phyloP scores from a whole-genome alignment of 768 basidiomycete species.

The Lyophyllum atratum region DNA sequence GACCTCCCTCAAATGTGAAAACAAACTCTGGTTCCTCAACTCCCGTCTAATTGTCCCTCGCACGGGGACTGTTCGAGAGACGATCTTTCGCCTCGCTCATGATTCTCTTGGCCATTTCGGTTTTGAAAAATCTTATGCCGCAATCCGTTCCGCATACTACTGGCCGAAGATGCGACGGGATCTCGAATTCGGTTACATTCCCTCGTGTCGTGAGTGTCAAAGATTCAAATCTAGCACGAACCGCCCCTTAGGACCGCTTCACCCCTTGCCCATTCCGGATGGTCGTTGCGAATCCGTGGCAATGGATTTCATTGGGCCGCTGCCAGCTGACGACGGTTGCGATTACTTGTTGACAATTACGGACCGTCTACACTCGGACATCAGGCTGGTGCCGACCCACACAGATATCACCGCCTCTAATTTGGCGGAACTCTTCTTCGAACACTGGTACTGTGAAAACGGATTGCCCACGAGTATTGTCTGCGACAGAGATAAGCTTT shows the following conservation, averaged over 20 bases:
- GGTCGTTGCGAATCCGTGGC: conserved; percentile 14
- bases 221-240: background rate
- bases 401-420: conserved; percentile 17
- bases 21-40: background rate
- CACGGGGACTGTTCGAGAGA: background rate
- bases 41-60: background rate
- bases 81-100: background rate
- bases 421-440: conserved; percentile 25
- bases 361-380: conserved; percentile 23
- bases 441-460: conserved; percentile 36
- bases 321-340: conserved; percentile 13
- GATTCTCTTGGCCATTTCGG: background rate
- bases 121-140: background rate
- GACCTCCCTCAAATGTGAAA: background rate
- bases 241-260: background rate
- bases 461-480: conserved; percentile 29
- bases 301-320: conserved; percentile 23
- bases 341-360: conserved; percentile 29
- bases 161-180: background rate
- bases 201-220: background rate
- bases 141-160: background rate
- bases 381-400: conserved; percentile 13
- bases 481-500: conserved; percentile 17
- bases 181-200: background rate
- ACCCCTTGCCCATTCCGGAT: conserved; percentile 22